Conservation (phyloP, 257 asterid genomes). For the Salvia splendens region DNA sequence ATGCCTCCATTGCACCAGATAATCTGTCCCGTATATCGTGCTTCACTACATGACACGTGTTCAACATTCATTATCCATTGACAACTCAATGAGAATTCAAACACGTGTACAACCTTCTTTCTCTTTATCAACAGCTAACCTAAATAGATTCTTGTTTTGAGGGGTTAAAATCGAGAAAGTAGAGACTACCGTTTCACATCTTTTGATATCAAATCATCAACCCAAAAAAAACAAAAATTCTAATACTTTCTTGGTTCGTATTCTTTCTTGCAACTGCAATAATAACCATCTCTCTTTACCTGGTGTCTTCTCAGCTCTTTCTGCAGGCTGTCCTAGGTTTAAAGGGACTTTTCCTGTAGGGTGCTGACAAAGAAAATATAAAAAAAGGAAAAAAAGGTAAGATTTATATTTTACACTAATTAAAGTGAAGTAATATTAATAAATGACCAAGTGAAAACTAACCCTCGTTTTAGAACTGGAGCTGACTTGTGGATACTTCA, state of each 20-base stretch:
- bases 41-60: constrained; percentile 47
- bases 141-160: background rate
- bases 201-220: background rate
- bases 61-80: constrained; percentile 18
- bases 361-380: constrained; percentile 41
- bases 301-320: constrained; percentile 66
- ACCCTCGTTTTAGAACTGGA: constrained; percentile 80
- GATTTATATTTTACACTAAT: constrained; percentile 1
- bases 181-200: background rate
- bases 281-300: constrained; percentile 36
- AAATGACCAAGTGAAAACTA: constrained; percentile 29
- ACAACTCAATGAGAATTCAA: background rate
- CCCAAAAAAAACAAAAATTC: background rate
- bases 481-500: constrained; percentile 86
- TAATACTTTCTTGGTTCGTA: background rate
- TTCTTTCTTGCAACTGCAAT: background rate
- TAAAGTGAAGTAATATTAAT: background rate
- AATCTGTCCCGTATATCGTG: constrained; percentile 58
- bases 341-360: constrained; percentile 62
- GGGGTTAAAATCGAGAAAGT: background rate
- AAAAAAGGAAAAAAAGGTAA: constrained; percentile 8
- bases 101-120: background rate
- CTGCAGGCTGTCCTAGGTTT: constrained; percentile 64
- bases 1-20: constrained; percentile 59
- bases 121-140: background rate